A percentile compares a stretch with the other conserved stretches of the same genome.
phyloP scores from a whole-genome alignment of 2,329 filamentous ascomycete genomes.

The Aspergillus novofumigatus region DNA sequence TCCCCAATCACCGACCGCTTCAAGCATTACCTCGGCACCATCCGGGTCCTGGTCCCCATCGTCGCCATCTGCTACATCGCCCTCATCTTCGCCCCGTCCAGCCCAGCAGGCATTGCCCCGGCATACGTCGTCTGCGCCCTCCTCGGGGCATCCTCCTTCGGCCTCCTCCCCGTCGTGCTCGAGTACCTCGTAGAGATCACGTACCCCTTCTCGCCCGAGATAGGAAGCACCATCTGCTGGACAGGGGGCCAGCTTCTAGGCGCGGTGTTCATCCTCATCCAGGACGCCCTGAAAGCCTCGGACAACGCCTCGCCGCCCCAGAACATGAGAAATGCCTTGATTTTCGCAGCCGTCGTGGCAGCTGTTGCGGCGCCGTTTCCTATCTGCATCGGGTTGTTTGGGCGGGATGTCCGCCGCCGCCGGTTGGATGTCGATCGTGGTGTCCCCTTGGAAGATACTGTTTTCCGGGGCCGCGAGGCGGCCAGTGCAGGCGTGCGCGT shows the following conservation, averaged over 20 bases:
- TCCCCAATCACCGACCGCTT: constrained; percentile 81
- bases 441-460: constrained; percentile 16
- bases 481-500: too few relatives aligned
- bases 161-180: constrained; percentile 74
- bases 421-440: constrained; percentile 40
- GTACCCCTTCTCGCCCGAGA: constrained; percentile 80
- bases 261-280: constrained; percentile 76
- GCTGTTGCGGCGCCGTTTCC: constrained; percentile 63
- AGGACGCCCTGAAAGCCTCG: constrained; percentile 63
- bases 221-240: constrained; percentile 82
- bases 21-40: constrained; percentile 69
- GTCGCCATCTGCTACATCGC: constrained; percentile 69
- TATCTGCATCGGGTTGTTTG: constrained; percentile 66
- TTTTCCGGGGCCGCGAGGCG: background rate
- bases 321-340: constrained; percentile 70
- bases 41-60: constrained; percentile 71
- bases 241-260: constrained; percentile 80
- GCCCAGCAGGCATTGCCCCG: constrained; percentile 44
- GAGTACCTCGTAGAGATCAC: constrained; percentile 86
- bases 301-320: constrained; percentile 53
- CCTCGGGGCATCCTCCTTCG: constrained; percentile 75
- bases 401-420: constrained; percentile 42
- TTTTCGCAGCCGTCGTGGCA: constrained; percentile 74
- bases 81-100: constrained; percentile 75
- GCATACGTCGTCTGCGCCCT: constrained; percentile 72